Evolutionary conservation across 2,329 filamentous ascomycete species (phyloP), one percentile per base, ranked within the genome.

Genomic region (Xylaria sp.): DNA sequence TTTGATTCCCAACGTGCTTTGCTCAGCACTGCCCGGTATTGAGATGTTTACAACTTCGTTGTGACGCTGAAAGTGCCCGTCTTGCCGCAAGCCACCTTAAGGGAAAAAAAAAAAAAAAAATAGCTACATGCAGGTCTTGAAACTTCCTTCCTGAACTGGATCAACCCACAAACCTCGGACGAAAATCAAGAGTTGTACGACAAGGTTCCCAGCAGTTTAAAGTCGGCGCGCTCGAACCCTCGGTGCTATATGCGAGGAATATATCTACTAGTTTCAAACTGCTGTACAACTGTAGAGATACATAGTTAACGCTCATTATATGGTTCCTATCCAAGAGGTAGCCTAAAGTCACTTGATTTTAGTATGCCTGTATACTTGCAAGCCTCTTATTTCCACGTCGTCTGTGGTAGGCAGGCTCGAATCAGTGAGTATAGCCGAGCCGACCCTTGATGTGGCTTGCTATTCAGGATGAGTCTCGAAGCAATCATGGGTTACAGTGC

Each of bases 81-180:
- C 64, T 60, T 60, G 61, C 52, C 41, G 52, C 58, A 68, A 68
- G 60, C 58, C 63, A 66, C 51, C 56, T 58, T 7, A 39, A n/a
- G n/a, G n/a, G n/a, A n/a, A 25, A 25, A 65, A 69, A 51, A 23
- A 20, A 55, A 55, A 55, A 37, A 55, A 67, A 63, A 61, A 56
- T 63, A 65, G 57, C 44, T 66, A 61, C 55, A 67, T 70, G 67
- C 67, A 70, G 67, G 62, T 62, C 64, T 69, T 69, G 69, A 72
- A 72, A 72, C 67, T 60, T 60, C 57, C 65, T 69, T 70, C 69
- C 67, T 65, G 55, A 63, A 63, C 44, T 57, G 48, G 66, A 51
- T 54, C 52, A 59, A 57, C 64, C 37, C 37, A 67, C 31, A 65
- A 46, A 65, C 51, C 57, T 67, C 69, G 69, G 69, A 67, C 66